Percentiles rank a stretch among this genome's conserved stretches.
These are phyloP conservation scores for Aspergillus ustus DNA, from an alignment of 2,329 filamentous ascomycete genomes.

Conservation along the genomic window DNA sequence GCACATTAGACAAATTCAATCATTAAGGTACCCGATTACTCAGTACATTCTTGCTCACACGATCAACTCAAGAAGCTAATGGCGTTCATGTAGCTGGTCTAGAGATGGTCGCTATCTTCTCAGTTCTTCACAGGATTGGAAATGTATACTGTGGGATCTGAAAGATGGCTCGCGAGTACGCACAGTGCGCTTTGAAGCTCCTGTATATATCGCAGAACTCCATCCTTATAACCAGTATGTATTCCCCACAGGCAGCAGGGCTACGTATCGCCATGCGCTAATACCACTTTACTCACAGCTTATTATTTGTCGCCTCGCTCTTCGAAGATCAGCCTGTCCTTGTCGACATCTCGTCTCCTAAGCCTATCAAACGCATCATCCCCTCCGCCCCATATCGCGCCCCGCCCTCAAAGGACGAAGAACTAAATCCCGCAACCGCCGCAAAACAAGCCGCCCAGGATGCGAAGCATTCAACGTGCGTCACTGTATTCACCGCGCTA, in stretches of 20 bases:
- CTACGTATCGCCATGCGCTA: not conserved
- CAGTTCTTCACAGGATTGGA: constrained; percentile 94
- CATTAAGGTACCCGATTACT: constrained; percentile 61
- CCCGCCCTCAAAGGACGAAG: constrained; percentile 67
- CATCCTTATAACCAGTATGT: constrained; percentile 86
- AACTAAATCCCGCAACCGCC: constrained; percentile 59
- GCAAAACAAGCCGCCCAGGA: constrained; percentile 91
- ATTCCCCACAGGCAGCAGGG: constrained; percentile 9
- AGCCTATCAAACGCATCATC: constrained; percentile 75
- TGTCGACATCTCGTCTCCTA: constrained; percentile 74
- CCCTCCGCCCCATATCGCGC: constrained; percentile 81
- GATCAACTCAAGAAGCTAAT: constrained; percentile 3
- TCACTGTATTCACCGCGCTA: constrained; percentile 81
- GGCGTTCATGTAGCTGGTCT: constrained; percentile 70
- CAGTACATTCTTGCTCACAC: too few relatives aligned
- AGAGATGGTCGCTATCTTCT: constrained; percentile 87
- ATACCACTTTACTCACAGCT: constrained; percentile 50
- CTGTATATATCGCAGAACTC: constrained; percentile 93
- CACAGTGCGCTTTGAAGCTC: constrained; percentile 87
- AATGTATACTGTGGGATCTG: constrained; percentile 93
- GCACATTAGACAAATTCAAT: constrained; percentile 92
- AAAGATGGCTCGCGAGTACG: constrained; percentile 72
- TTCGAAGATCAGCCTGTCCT: constrained; percentile 92
- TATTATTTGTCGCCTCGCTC: constrained; percentile 85
- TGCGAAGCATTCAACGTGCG: constrained; percentile 92